Percentiles rank a stretch among this genome's conserved stretches.
These are phyloP conservation scores for Vararia minispora DNA, from an alignment of 768 basidiomycete genomes.

Conservation along the genomic window DNA sequence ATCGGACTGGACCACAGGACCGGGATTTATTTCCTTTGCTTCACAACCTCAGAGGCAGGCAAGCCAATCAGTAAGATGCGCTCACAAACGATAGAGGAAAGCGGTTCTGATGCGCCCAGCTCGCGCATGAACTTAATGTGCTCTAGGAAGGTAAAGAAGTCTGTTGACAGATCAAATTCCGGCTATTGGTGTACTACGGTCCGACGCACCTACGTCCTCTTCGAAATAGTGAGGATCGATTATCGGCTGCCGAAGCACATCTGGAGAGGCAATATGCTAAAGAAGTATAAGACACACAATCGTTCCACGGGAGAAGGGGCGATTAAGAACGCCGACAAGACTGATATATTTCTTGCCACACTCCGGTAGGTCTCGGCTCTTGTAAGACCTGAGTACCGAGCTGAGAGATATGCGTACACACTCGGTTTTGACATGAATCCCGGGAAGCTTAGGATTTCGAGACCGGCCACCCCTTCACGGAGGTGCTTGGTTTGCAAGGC, in stretches of 20 bases:
- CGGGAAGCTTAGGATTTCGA: slow-evolving; percentile 16
- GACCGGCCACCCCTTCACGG: slow-evolving; percentile 12
- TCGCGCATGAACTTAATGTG: slow-evolving; percentile 16
- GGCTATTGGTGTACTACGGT: neutral
- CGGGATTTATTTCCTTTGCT: slow-evolving; percentile 21
- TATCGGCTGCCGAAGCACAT: slow-evolving; percentile 15
- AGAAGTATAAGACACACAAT: slow-evolving; percentile 15
- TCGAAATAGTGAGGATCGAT: slow-evolving; percentile 22
- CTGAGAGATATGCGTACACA: neutral
- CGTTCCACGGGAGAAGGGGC: slow-evolving; percentile 21
- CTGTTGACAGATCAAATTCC: slow-evolving; percentile 1
- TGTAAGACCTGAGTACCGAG: neutral
- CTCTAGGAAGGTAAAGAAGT: slow-evolving; percentile 17
- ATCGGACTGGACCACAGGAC: slow-evolving; percentile 19
- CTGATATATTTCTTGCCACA: slow-evolving; percentile 18
- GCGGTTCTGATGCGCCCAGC: slow-evolving; percentile 13
- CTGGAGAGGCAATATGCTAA: slow-evolving; percentile 16
- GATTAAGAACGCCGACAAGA: slow-evolving; percentile 15
- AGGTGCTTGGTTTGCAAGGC: slow-evolving; percentile 15
- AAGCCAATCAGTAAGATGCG: slow-evolving; percentile 8
- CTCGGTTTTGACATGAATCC: slow-evolving; percentile 1
- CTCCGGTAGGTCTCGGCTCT: slow-evolving; percentile 9
- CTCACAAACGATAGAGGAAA: slow-evolving; percentile 13
- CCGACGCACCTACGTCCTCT: slow-evolving; percentile 17
- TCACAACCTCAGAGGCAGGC: neutral